A percentile compares a stretch with the other conserved stretches of the same genome.
phyloP scores from a whole-genome alignment of 2,329 filamentous ascomycete genomes.

The Septoria petroselini region DNA sequence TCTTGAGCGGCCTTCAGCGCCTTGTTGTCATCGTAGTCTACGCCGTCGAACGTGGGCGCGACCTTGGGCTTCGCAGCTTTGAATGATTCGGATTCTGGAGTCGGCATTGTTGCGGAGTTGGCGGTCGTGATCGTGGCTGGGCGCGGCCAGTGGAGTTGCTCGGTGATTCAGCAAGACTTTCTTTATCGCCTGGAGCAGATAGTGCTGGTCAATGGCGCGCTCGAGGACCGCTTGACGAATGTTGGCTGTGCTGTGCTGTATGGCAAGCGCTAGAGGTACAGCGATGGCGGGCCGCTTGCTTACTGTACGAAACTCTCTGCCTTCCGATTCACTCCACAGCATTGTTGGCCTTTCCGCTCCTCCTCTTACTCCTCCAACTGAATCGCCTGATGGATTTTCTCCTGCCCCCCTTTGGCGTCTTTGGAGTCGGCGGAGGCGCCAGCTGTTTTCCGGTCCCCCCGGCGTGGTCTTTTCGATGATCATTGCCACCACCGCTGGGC shows the following conservation, averaged over 20 bases:
- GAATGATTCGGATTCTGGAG: constrained; percentile 77
- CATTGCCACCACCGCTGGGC: constrained; percentile 30
- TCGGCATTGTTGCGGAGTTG: constrained; percentile 59
- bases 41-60: constrained; percentile 77
- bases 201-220: constrained; percentile 10
- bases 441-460: constrained; percentile 22
- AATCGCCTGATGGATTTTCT: constrained; percentile 24
- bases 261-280: background rate
- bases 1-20: constrained; percentile 80
- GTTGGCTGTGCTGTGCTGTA: background rate
- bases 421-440: constrained; percentile 9
- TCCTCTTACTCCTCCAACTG: constrained; percentile 26
- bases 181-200: background rate
- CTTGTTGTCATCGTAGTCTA: constrained; percentile 80
- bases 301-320: background rate
- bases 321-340: background rate
- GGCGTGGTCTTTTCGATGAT: constrained; percentile 34
- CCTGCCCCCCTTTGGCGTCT: constrained; percentile 5
- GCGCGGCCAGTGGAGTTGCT: background rate
- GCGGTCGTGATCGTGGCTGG: background rate
- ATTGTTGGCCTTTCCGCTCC: constrained; percentile 13
- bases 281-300: background rate
- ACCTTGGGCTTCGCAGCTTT: constrained; percentile 81
- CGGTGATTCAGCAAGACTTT: background rate
- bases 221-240: background rate